These are phyloP conservation scores for Arabidopsis suecica DNA, from an alignment of 345 rosid species.

Conservation along the genomic window DNA sequence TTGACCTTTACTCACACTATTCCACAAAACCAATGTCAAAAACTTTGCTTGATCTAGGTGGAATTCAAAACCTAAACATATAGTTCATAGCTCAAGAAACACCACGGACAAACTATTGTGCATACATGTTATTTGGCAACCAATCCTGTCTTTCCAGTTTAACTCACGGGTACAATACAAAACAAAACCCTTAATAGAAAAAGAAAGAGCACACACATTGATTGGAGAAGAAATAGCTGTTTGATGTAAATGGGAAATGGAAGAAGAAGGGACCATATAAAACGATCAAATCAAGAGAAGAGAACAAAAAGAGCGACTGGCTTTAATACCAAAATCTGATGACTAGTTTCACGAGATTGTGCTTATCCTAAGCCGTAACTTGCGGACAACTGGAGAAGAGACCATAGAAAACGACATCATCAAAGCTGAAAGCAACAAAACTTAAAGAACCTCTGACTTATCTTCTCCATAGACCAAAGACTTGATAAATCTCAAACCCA, in stretches of 20 bases:
- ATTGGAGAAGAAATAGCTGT: slow-evolving; percentile 23
- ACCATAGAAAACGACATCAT: slow-evolving; percentile 42
- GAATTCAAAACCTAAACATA: slow-evolving; percentile 1
- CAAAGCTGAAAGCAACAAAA: slow-evolving; percentile 30
- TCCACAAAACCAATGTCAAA: background rate
- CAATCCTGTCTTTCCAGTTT: background rate
- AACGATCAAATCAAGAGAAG: slow-evolving; percentile 32
- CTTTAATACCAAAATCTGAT: slow-evolving; percentile 29
- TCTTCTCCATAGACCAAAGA: slow-evolving; percentile 15
- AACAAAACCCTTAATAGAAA: background rate
- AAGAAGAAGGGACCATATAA: slow-evolving; percentile 42
- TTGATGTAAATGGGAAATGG: slow-evolving; percentile 36
- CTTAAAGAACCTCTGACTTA: slow-evolving; percentile 20
- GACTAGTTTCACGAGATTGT: slow-evolving; percentile 36
- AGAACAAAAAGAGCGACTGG: slow-evolving; percentile 35
- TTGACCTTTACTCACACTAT: background rate
- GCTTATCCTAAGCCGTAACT: slow-evolving; percentile 44
- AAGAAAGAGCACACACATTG: background rate
- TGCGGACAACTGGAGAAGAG: slow-evolving; percentile 30
- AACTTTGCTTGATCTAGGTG: background rate
- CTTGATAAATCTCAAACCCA: background rate
- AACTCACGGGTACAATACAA: slow-evolving; percentile 35
- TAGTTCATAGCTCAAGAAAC: background rate
- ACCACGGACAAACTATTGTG: background rate
- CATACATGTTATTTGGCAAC: background rate